phyloP scores from a whole-genome alignment of 495 filamentous ascomycete species.

The Hypoxylon perforatum region DNA sequence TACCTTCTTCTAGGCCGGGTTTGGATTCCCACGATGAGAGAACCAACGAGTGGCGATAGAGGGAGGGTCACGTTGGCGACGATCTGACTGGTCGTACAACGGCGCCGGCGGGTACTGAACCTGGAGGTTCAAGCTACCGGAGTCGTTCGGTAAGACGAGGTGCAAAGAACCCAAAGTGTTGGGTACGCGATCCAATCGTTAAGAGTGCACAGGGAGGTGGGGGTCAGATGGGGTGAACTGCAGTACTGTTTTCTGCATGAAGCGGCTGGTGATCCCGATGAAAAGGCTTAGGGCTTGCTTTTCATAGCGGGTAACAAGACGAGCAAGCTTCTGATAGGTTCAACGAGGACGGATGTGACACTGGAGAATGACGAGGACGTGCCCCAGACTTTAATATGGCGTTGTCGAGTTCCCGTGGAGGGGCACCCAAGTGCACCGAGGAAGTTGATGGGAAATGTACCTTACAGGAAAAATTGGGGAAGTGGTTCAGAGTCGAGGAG shows the following conservation, averaged over 20 bases:
- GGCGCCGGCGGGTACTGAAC: slow-evolving; percentile 24
- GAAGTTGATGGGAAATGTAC: slow-evolving; percentile 30
- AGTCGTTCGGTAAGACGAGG: slow-evolving; percentile 27
- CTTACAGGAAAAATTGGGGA: slow-evolving; percentile 42
- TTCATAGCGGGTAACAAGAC: slow-evolving; percentile 17
- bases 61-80: slow-evolving; percentile 35
- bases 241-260: slow-evolving; percentile 31
- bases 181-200: slow-evolving; percentile 22
- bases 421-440: not conserved
- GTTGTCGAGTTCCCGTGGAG: slow-evolving; percentile 34
- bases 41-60: slow-evolving; percentile 19
- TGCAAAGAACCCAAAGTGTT: slow-evolving; percentile 16
- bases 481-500: slow-evolving; percentile 11
- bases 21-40: slow-evolving; percentile 24
- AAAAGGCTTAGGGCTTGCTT: slow-evolving; percentile 23
- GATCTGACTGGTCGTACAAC: slow-evolving; percentile 38
- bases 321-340: slow-evolving; percentile 25
- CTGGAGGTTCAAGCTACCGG: slow-evolving; percentile 23
- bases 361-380: slow-evolving; percentile 34
- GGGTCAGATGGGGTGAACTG: slow-evolving; percentile 35
- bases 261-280: slow-evolving; percentile 37
- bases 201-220: slow-evolving; percentile 22
- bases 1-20: slow-evolving; percentile 21
- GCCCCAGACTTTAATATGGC: slow-evolving; percentile 42
- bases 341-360: slow-evolving; percentile 27